phyloP scores from a whole-genome alignment of 176 grass and related monocot genomes.

The Ensete glaucum region DNA sequence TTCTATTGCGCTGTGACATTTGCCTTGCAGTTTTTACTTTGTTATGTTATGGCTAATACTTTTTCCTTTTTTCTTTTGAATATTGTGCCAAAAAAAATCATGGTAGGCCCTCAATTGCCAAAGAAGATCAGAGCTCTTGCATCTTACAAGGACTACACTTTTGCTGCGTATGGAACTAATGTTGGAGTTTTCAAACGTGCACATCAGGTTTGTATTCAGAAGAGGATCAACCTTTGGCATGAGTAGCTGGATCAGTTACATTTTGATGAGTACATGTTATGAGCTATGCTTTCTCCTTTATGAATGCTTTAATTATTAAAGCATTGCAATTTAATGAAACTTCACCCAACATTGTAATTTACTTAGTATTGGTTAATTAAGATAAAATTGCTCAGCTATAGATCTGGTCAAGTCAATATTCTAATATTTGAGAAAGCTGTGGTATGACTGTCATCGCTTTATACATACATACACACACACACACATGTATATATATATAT shows the following conservation, averaged over 20 bases:
- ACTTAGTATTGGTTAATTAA: neutral
- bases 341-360: neutral
- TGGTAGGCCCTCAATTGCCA: conserved; percentile 74
- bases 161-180: conserved; percentile 75
- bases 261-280: no score
- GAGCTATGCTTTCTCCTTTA: neutral
- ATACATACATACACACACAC: no score
- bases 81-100: conserved; percentile 4
- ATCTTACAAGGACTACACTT: conserved; percentile 76
- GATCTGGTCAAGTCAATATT: neutral
- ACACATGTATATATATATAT: no score
- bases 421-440: neutral
- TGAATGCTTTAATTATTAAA: neutral
- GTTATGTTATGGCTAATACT: neutral
- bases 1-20: neutral
- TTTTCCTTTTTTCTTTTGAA: neutral
- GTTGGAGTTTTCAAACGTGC: conserved; percentile 78
- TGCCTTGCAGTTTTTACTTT: neutral
- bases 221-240: neutral
- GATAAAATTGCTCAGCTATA: neutral
- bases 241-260: neutral
- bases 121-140: conserved; percentile 93
- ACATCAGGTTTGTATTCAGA: conserved; percentile 40
- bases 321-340: neutral
- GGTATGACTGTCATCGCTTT: no score